A percentile compares a stretch with the other conserved stretches of the same genome.
These are phyloP conservation scores for Postia placenta DNA, from an alignment of 768 basidiomycete species.

Conservation along the genomic window DNA sequence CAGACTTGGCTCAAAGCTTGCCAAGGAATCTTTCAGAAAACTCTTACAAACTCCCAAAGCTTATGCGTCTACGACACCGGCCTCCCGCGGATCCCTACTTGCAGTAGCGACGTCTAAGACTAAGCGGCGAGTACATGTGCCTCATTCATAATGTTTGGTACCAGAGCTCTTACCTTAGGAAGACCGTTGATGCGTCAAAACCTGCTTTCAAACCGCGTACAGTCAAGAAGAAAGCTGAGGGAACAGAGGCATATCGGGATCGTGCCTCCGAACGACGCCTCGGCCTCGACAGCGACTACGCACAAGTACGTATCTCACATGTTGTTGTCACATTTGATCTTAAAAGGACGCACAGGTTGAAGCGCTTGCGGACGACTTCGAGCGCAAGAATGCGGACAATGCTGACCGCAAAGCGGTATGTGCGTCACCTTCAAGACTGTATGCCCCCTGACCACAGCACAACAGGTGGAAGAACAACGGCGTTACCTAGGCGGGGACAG, in stretches of 20 bases:
- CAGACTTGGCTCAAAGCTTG: no score
- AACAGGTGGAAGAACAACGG: constrained; percentile 55
- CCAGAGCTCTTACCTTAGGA: constrained; percentile 26
- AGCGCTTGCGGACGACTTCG: constrained; percentile 40
- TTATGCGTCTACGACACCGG: constrained; percentile 17
- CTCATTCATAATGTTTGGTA: background rate
- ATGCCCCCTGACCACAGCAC: constrained; percentile 2
- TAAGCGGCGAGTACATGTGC: constrained; percentile 9
- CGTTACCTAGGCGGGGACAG: constrained; percentile 64
- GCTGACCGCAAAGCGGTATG: constrained; percentile 27
- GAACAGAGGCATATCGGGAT: constrained; percentile 65
- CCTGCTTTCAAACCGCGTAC: constrained; percentile 80
- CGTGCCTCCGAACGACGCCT: constrained; percentile 67
- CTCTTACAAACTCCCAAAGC: constrained; percentile 35
- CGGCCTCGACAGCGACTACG: constrained; percentile 68
- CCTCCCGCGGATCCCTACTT: constrained; percentile 29
- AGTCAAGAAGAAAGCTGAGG: constrained; percentile 51
- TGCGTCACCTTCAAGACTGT: constrained; percentile 15
- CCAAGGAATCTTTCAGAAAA: constrained; percentile 52
- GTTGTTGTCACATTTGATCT: background rate
- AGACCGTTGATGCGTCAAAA: constrained; percentile 43
- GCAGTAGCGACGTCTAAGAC: constrained; percentile 16
- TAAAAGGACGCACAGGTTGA: constrained; percentile 33
- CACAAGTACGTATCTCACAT: constrained; percentile 40
- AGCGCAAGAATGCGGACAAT: constrained; percentile 37